Conservation (phyloP, 345 rosid genomes). For the Excoecaria cochinchinensis region DNA sequence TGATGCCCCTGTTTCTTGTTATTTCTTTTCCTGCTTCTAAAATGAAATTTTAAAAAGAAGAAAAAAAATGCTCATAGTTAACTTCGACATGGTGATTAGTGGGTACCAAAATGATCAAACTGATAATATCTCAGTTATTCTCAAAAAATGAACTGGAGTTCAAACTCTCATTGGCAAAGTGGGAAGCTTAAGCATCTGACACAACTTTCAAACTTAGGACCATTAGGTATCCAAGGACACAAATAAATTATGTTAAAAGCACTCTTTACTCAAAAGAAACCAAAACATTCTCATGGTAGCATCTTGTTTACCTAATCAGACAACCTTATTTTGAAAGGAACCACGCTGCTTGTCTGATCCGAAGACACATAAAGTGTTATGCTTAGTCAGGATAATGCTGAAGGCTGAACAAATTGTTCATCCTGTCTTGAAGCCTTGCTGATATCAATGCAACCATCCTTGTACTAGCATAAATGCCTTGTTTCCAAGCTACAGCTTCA, state of each 20-base stretch:
- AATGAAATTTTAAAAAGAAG: background rate
- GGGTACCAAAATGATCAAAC: too few species aligned
- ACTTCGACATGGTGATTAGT: too few species aligned
- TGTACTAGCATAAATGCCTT: background rate
- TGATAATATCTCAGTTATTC: too few species aligned
- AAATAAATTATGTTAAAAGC: too few species aligned
- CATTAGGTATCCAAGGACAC: too few species aligned
- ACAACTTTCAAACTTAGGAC: too few species aligned
- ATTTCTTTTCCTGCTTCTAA: slow-evolving; percentile 1
- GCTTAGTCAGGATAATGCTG: background rate
- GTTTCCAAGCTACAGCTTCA: background rate
- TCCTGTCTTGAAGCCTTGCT: background rate
- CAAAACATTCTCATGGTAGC: background rate
- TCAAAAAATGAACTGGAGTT: too few species aligned
- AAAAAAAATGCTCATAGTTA: background rate
- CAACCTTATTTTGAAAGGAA: background rate
- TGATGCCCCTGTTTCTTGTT: slow-evolving; percentile 12
- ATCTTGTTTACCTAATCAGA: background rate
- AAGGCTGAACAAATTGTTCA: background rate
- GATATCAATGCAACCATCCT: too few species aligned
- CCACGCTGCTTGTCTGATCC: background rate
- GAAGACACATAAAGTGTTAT: background rate
- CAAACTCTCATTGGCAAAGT: too few species aligned
- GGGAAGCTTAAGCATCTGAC: too few species aligned
- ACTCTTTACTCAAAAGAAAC: background rate